Percentiles rank a stretch among this genome's conserved stretches.
These are phyloP conservation scores for Geranomyces variabilis DNA, from an alignment of 192 early-diverging fungal species.

Conservation along the genomic window DNA sequence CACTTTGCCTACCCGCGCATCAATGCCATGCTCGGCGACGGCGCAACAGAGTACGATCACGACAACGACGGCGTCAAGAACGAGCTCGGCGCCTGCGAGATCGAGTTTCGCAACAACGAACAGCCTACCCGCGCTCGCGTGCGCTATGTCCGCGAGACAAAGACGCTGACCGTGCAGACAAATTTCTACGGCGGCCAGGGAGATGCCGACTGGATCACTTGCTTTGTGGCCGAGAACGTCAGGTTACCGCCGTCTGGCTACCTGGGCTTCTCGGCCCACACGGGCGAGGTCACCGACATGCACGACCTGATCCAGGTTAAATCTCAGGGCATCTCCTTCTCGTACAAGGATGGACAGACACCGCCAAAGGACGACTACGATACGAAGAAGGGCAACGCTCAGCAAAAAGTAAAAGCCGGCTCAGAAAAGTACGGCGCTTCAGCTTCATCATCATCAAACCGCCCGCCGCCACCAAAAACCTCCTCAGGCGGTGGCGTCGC, in stretches of 20 bases:
- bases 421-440: neutral
- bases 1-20: constrained; percentile 83
- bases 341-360: neutral
- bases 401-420: neutral
- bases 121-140: constrained; percentile 68
- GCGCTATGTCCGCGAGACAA: constrained; percentile 72
- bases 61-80: constrained; percentile 80
- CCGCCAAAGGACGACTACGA: constrained; percentile 6
- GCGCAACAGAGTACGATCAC: constrained; percentile 82
- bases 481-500: neutral
- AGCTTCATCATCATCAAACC: neutral
- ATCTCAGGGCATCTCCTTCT: constrained; percentile 41
- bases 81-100: constrained; percentile 53
- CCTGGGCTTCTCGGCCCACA: constrained; percentile 90
- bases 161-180: constrained; percentile 59
- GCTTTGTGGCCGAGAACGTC: constrained; percentile 80
- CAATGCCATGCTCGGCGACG: constrained; percentile 93
- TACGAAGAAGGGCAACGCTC: neutral
- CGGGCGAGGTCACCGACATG: constrained; percentile 79
- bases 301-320: constrained; percentile 46
- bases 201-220: constrained; percentile 75
- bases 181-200: constrained; percentile 39
- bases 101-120: constrained; percentile 75
- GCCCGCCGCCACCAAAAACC: constrained; percentile 10
- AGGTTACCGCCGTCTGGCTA: constrained; percentile 78